phyloP scores from a whole-genome alignment of 164 flowering plant species.

The Vitis riparia region DNA sequence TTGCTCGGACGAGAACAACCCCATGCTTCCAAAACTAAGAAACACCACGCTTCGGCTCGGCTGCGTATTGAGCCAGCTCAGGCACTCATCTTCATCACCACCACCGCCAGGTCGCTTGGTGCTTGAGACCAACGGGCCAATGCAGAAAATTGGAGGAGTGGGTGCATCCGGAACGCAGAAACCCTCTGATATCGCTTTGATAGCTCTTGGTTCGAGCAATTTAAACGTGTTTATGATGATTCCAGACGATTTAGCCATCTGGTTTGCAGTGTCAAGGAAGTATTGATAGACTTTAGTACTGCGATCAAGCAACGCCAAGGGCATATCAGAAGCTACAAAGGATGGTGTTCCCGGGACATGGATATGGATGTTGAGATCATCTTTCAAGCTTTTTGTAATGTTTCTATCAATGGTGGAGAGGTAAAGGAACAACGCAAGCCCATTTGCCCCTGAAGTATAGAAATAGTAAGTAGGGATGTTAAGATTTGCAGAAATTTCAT shows the following conservation, averaged over 20 bases:
- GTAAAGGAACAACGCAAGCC: background rate
- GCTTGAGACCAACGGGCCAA: background rate
- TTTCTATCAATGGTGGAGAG: background rate
- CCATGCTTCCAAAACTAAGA: conserved; percentile 48
- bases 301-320: background rate
- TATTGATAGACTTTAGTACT: background rate
- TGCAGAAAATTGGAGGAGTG: conserved; percentile 25
- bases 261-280: background rate
- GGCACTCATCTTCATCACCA: conserved; percentile 15
- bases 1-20: conserved; percentile 32
- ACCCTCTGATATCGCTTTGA: conserved; percentile 18
- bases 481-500: background rate
- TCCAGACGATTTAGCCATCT: conserved; percentile 20
- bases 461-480: conserved; percentile 1
- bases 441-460: background rate
- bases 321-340: background rate
- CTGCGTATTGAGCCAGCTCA: conserved; percentile 42
- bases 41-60: conserved; percentile 37
- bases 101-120: background rate
- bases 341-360: background rate
- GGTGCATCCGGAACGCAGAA: conserved; percentile 14
- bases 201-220: conserved; percentile 15
- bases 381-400: background rate
- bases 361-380: background rate
- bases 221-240: conserved; percentile 37